Evolutionary conservation across 805 yeast species (phyloP), one percentile per base, ranked within the genome.

Genomic region (Yarrowia sp.): DNA sequence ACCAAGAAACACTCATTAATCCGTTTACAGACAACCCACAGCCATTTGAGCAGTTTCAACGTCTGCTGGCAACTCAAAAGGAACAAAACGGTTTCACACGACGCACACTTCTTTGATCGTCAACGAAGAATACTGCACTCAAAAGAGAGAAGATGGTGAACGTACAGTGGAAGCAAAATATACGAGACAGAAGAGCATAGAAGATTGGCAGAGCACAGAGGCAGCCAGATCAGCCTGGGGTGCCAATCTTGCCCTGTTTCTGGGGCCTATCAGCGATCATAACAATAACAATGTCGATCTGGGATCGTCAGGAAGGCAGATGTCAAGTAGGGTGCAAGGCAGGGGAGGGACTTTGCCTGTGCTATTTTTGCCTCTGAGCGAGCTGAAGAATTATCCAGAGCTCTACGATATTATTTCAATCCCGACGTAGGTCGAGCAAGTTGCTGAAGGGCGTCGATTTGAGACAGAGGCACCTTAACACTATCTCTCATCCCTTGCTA

Each of bases 251-350:
- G 59, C 59, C 59, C 59, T 40, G 26, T 53, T 53, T 53, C 16
- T 14, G 32, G 16, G n/a, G 43, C 1, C 12, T 19, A 19, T 40
- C 59, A 22, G 59, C 59, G 59, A 53, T 53, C 59, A 40, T 45
- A 53, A 53, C 59, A 53, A 53, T 38, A 53, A 53, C 42, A 53
- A 22, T 40, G 59, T 53, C 59, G 59, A 53, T 53, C 59, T 1
- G 36, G 2, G 58, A 53, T 53, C 59, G 59, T 53, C 59, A 19
- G 32, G 16, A 14, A 16, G 58, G 58, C 58, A 53, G 16, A 26
- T 49, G 53, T 3, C 53, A 49, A 49, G 53, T 49, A 49, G 53
- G 59, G 45, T 14, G 16, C 35, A 19, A 53, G 45, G 59, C 59
- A 53, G 59, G 59, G 59, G 58, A 19, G 35, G 8, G 32, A 8